Conservation (phyloP, 179 eudicot species). For the Beta macrorhiza region DNA sequence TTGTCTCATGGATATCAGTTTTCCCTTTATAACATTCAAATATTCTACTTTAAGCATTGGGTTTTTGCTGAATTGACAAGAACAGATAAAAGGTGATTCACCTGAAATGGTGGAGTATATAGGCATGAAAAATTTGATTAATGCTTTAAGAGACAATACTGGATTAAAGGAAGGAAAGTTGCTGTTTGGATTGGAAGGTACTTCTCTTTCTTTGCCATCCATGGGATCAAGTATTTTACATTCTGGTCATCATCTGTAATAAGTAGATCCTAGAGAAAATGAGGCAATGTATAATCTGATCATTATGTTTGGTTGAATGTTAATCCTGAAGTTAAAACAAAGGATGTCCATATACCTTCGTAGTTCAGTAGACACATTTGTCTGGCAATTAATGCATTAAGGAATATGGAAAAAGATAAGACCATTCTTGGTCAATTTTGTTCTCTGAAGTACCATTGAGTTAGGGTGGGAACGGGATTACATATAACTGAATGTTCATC, state of each 20-base stretch:
- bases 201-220: constrained; percentile 12
- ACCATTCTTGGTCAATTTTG: not conserved
- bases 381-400: not conserved
- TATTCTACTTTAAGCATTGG: constrained; percentile 15
- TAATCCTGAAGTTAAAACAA: not conserved
- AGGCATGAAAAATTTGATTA: constrained; percentile 86
- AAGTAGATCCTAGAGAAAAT: not conserved
- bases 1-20: constrained; percentile 14
- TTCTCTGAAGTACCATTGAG: not conserved
- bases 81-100: constrained; percentile 91
- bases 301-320: not conserved
- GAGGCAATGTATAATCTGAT: not conserved
- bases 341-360: not conserved
- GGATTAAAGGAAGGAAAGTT: constrained; percentile 70
- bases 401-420: not conserved
- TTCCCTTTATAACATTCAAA: not conserved
- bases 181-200: constrained; percentile 85
- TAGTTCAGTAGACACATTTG: not conserved
- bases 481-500: not conserved
- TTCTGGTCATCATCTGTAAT: not conserved
- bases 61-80: constrained; percentile 31
- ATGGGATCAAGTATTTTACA: constrained; percentile 10
- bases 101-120: constrained; percentile 87
- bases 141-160: constrained; percentile 58
- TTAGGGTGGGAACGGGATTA: not conserved